Evolutionary conservation across 495 filamentous ascomycete genomes (phyloP).

Genomic region (Penicillium herquei): DNA sequence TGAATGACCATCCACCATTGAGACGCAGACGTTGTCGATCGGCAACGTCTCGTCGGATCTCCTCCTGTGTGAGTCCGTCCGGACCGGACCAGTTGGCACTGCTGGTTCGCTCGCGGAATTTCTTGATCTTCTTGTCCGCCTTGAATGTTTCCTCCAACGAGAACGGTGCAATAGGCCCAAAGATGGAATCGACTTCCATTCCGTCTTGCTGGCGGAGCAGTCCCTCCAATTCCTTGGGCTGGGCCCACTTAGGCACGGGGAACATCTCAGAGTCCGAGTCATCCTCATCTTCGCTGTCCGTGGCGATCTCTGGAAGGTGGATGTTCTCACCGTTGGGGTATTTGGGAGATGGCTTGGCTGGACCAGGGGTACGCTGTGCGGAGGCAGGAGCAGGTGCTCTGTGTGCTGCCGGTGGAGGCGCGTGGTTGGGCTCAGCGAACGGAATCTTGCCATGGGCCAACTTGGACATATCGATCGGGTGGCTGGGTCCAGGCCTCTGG

Average conservation of each 20-base stretch:
- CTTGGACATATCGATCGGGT: constrained; percentile 76
- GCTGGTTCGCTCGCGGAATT: constrained; percentile 83
- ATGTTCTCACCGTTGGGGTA: constrained; percentile 80
- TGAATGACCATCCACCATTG: constrained; percentile 83
- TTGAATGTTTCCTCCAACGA: constrained; percentile 95
- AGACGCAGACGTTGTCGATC: constrained; percentile 75
- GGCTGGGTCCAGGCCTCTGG: constrained; percentile 59
- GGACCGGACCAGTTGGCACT: constrained; percentile 86
- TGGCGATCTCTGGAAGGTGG: constrained; percentile 82
- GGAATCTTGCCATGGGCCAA: constrained; percentile 84
- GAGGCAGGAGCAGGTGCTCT: constrained; percentile 53
- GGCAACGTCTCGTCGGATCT: constrained; percentile 74
- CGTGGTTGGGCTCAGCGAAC: constrained; percentile 70
- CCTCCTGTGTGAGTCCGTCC: constrained; percentile 89
- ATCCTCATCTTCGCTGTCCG: constrained; percentile 78
- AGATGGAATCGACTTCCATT: constrained; percentile 81
- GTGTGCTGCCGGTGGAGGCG: constrained; percentile 47
- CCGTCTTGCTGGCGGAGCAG: constrained; percentile 74
- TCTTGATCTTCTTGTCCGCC: constrained; percentile 72
- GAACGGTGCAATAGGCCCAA: constrained; percentile 81
- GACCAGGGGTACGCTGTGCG: constrained; percentile 41
- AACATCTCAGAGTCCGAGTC: constrained; percentile 61
- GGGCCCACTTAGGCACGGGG: constrained; percentile 74
- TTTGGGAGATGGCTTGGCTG: constrained; percentile 68
- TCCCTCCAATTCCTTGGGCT: constrained; percentile 71